Percentiles rank a stretch among this genome's conserved stretches.
Conservation (phyloP, 2,329 filamentous ascomycete genomes). For the Talaromyces verruculosus region DNA sequence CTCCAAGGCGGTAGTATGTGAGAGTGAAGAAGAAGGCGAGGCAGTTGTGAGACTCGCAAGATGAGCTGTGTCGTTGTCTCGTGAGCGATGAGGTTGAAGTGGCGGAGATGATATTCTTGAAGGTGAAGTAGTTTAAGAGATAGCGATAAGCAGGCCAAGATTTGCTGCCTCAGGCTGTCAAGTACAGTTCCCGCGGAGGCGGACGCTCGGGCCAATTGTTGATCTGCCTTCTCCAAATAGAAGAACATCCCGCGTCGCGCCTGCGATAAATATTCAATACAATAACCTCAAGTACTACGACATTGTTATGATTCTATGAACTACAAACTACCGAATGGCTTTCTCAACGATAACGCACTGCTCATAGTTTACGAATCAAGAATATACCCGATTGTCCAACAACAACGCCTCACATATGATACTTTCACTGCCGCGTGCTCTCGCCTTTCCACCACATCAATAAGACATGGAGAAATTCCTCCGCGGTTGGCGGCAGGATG, state of each 20-base stretch:
- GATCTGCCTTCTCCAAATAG: conserved; percentile 3
- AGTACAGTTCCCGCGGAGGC: not conserved
- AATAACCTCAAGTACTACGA: conserved; percentile 1
- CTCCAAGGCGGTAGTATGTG: accelerated
- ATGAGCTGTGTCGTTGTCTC: not conserved
- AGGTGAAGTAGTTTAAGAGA: not conserved
- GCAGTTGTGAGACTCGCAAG: not conserved
- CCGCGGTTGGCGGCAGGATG: conserved; percentile 91
- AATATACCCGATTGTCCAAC: not conserved
- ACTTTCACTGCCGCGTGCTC: conserved; percentile 8
- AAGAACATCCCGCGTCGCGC: conserved; percentile 18
- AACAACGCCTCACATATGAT: conserved; percentile 4
- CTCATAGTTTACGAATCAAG: not conserved
- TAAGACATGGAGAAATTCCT: conserved; percentile 82
- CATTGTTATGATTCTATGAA: conserved; percentile 8
- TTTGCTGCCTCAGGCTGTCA: conserved; percentile 8
- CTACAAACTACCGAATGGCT: not conserved
- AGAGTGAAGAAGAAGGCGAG: not conserved
- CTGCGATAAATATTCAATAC: conserved; percentile 6
- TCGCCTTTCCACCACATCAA: not conserved
- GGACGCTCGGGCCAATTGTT: conserved; percentile 15
- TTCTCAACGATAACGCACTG: not conserved
- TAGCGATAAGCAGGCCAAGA: conserved; percentile 11
- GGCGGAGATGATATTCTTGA: not conserved
- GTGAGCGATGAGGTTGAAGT: not conserved